These are phyloP conservation scores for Cercospora sp. DNA, from an alignment of 2,329 filamentous ascomycete genomes.

Conservation along the genomic window DNA sequence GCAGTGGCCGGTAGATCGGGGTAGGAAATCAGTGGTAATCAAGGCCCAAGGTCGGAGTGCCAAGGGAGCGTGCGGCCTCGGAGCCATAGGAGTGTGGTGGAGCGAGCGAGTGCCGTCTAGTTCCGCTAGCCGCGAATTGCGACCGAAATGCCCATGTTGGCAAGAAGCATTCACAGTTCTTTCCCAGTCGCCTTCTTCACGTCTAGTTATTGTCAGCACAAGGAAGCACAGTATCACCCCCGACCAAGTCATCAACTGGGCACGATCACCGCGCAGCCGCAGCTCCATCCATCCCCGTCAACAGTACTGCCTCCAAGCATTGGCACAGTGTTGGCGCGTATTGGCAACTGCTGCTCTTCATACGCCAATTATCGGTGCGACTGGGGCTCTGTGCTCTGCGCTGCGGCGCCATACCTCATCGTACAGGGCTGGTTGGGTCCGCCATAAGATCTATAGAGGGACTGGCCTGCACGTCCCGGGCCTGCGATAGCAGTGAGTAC, in stretches of 20 bases:
- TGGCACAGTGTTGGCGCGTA: background rate
- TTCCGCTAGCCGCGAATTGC: background rate
- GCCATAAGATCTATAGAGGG: background rate
- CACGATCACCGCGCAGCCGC: background rate
- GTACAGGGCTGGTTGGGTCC: slow-evolving; percentile 4
- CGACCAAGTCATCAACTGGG: background rate
- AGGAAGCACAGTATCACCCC: background rate
- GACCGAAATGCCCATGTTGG: background rate
- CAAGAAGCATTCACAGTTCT: background rate
- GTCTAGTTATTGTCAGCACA: background rate
- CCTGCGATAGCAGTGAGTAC: slow-evolving; percentile 10
- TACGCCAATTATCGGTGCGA: background rate
- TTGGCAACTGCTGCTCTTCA: background rate
- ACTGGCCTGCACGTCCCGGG: background rate
- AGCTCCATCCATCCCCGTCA: background rate
- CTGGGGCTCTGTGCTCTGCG: background rate
- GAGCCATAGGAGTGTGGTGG: background rate
- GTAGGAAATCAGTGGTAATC: background rate
- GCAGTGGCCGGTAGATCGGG: background rate
- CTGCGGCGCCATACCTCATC: slow-evolving; percentile 11
- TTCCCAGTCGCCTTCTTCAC: background rate
- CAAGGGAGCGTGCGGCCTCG: background rate
- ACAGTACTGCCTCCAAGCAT: background rate
- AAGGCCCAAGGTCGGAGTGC: background rate
- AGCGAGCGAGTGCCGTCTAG: background rate